phyloP scores from a whole-genome alignment of 768 basidiomycete genomes.

The Mycena crocata region DNA sequence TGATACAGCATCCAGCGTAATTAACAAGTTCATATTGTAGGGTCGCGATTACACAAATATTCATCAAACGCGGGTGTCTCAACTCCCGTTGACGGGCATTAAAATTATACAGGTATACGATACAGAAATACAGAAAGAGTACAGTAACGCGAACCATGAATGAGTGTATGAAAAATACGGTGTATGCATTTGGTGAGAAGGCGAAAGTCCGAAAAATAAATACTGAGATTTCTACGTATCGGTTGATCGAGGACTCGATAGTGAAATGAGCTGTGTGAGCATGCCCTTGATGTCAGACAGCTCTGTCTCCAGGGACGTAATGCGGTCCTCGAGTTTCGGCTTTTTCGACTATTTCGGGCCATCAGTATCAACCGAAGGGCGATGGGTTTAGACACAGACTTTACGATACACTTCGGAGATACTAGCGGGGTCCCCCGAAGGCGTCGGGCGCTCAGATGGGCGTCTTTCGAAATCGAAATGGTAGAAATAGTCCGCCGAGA shows the following conservation, averaged over 20 bases:
- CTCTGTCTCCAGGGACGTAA: slow-evolving; percentile 31
- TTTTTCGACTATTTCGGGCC: slow-evolving; percentile 21
- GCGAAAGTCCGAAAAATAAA: no score
- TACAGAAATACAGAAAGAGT: no score
- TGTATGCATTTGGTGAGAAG: no score
- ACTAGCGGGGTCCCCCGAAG: slow-evolving; percentile 2
- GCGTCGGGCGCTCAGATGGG: slow-evolving; percentile 8
- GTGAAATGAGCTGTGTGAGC: slow-evolving; percentile 20
- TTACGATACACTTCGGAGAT: slow-evolving; percentile 26
- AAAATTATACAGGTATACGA: no score
- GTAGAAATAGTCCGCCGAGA: slow-evolving; percentile 20
- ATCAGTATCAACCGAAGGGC: neutral
- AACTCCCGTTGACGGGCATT: no score
- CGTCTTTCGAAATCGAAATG: slow-evolving; percentile 32
- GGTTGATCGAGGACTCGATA: slow-evolving; percentile 14
- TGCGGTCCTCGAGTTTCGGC: slow-evolving; percentile 32
- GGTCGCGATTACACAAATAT: no score
- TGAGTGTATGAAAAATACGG: no score
- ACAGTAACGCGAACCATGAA: no score
- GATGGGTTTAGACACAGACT: neutral
- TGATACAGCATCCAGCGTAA: no score
- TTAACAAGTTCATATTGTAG: no score
- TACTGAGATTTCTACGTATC: neutral
- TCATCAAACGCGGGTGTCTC: no score
- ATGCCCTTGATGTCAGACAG: slow-evolving; percentile 34